Percentiles rank a stretch among this genome's conserved stretches.
Evolutionary conservation across 768 basidiomycete species (phyloP).

Genomic region (Chiua virens): DNA sequence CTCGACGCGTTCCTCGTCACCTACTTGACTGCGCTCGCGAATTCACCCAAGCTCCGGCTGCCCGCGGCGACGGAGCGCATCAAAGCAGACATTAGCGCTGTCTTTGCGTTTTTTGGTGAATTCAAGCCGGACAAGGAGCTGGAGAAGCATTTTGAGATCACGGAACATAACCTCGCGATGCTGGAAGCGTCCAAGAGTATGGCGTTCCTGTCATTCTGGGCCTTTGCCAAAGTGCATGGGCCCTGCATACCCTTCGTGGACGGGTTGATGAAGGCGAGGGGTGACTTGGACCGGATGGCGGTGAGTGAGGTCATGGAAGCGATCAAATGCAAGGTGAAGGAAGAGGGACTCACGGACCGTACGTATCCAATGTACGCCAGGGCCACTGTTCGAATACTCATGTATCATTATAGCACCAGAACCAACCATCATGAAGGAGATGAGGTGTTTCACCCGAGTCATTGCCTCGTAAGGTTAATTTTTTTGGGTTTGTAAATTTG

Average conservation of each 20-base stretch:
- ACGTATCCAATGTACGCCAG: too few species aligned
- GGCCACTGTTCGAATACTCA: too few species aligned
- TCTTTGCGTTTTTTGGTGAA: constrained; percentile 88
- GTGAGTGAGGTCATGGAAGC: constrained; percentile 93
- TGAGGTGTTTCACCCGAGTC: too few species aligned
- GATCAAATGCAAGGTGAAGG: constrained; percentile 87
- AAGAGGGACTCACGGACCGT: too few species aligned
- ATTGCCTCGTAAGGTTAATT: too few species aligned
- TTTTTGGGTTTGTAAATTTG: too few species aligned
- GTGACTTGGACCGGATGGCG: constrained; percentile 86
- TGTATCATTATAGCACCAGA: too few species aligned
- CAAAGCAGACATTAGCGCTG: constrained; percentile 73
- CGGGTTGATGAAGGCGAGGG: too few species aligned
- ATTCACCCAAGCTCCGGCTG: constrained; percentile 82
- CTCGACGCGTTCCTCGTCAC: constrained; percentile 86
- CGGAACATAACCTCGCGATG: constrained; percentile 80
- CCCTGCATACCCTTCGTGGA: too few species aligned
- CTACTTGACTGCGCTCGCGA: constrained; percentile 86
- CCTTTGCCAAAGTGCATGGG: too few species aligned
- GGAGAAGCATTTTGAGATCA: constrained; percentile 78
- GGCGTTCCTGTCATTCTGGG: too few species aligned
- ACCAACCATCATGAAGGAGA: too few species aligned
- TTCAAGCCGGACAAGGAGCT: constrained; percentile 80
- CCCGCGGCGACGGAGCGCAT: constrained; percentile 82
- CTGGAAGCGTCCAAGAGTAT: constrained; percentile 85